phyloP scores from a whole-genome alignment of 1,139 yeast genomes.

The Suhomyces atakaporum region DNA sequence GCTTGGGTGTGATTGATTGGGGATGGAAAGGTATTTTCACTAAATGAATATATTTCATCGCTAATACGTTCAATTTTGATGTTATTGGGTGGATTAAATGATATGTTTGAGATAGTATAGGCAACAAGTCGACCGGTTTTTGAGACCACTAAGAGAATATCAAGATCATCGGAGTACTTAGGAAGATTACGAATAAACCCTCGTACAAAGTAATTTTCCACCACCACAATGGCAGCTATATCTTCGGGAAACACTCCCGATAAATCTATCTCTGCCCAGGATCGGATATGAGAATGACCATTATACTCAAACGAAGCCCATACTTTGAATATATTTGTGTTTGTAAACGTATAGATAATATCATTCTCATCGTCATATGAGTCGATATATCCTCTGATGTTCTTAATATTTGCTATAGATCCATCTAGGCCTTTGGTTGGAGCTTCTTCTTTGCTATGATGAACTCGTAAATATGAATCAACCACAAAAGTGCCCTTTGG shows the following conservation, averaged over 20 bases:
- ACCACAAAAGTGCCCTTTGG: slow-evolving; percentile 52
- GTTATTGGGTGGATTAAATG: slow-evolving; percentile 48
- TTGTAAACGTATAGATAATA: slow-evolving; percentile 61
- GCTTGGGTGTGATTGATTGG: neutral
- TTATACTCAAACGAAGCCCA: slow-evolving; percentile 74
- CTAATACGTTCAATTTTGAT: slow-evolving; percentile 16
- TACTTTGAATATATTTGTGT: slow-evolving; percentile 57
- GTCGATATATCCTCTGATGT: slow-evolving; percentile 38
- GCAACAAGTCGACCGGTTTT: slow-evolving; percentile 46
- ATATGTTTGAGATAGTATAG: slow-evolving; percentile 54
- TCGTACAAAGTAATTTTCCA: slow-evolving; percentile 56
- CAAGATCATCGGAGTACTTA: slow-evolving; percentile 31
- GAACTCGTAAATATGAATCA: slow-evolving; percentile 27
- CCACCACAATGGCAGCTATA: slow-evolving; percentile 45
- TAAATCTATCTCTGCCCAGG: slow-evolving; percentile 60
- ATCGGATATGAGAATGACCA: slow-evolving; percentile 56
- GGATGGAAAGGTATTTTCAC: slow-evolving; percentile 12
- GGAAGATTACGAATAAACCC: slow-evolving; percentile 1
- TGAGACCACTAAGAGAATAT: slow-evolving; percentile 57
- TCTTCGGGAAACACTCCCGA: slow-evolving; percentile 20
- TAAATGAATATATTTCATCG: neutral
- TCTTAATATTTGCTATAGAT: slow-evolving; percentile 42
- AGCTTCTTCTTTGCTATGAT: slow-evolving; percentile 3
- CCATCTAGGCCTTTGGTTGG: slow-evolving; percentile 21
- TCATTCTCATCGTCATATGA: slow-evolving; percentile 33